Evolutionary conservation across 2,329 filamentous ascomycete species (phyloP), one percentile per base, ranked within the genome.

Genomic region (Tolypocladium guangdongense): DNA sequence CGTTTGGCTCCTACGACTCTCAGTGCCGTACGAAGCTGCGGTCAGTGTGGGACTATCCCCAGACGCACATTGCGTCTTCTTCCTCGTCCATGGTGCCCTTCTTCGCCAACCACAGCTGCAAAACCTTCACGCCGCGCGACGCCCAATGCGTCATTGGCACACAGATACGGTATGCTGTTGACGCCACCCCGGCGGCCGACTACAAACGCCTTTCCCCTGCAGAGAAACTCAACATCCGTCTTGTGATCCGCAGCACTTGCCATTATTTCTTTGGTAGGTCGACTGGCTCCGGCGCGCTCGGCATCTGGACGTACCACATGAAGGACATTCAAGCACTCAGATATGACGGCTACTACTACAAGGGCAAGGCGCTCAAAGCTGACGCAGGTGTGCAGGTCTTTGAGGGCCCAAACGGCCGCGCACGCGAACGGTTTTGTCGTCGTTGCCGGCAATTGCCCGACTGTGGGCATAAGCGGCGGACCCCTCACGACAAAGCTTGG

Each of bases 391-490:
- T 82, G 0, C 68, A 74, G 43, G 78, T 70, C 0, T 68, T 63
- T 27, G 77, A 83, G n/a, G 39, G 70, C 70, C 0, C 67, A 75
- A 37, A 60, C 57, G 33, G 72, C 71, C 39, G 78, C 77, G 2
- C 61, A 75, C 14, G 63, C 70, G 48, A 63, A 73, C 32, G 75
- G 74, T 0, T 68, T 76, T 47, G 71, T 70, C 0, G 70, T 81
- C 2, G 73, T 83, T 4, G 77, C 75, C 20, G 81, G 81, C 5
- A 76, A 78, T n/a, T 78, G 78, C 52, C 55, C 60, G 1, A 78
- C 75, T 0, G 81, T 85, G 6, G 81, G 81, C 1, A 58, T 81
- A 8, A 75, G 78, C 0, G 83, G 82, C 18, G 82, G 82, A 1
- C 68, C 74, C 0, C 68, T 86, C 1, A 71, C 69, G 35, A 76